Conservation (phyloP, 192 early-diverging fungal species). For the Funneliformis mosseae region DNA sequence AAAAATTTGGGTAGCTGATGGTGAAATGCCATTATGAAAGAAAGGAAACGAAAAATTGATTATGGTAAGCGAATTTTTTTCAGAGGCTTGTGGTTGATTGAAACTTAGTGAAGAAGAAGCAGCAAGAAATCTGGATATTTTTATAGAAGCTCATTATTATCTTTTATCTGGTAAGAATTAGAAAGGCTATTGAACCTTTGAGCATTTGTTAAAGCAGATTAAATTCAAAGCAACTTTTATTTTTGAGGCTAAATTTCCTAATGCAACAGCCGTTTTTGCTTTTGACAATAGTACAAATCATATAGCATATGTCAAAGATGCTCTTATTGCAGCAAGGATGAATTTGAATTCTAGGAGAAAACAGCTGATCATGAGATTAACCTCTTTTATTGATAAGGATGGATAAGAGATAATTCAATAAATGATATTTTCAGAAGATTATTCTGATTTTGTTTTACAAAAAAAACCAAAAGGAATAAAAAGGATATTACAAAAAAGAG, state of each 20-base stretch:
- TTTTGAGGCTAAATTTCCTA: no score
- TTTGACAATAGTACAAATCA: constrained; percentile 23
- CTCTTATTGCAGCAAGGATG: neutral
- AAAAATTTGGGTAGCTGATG: no score
- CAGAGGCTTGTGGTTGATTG: no score
- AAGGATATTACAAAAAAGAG: neutral
- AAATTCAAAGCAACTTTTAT: neutral
- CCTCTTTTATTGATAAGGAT: neutral
- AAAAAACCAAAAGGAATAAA: neutral
- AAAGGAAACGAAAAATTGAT: no score
- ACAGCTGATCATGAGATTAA: neutral
- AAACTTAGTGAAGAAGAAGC: no score
- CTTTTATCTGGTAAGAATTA: neutral
- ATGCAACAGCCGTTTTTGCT: no score
- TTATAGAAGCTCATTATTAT: neutral
- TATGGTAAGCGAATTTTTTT: no score
- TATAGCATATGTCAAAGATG: constrained; percentile 1
- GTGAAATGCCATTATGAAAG: no score
- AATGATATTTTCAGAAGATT: neutral
- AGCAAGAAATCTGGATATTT: no score
- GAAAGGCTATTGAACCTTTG: constrained; percentile 10
- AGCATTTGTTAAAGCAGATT: constrained; percentile 2
- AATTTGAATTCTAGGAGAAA: constrained; percentile 17
- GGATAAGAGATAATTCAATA: neutral
- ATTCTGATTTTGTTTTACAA: no score